These are phyloP conservation scores for Kwoniella newhampshirensis DNA, from an alignment of 768 basidiomycete genomes.

Conservation along the genomic window DNA sequence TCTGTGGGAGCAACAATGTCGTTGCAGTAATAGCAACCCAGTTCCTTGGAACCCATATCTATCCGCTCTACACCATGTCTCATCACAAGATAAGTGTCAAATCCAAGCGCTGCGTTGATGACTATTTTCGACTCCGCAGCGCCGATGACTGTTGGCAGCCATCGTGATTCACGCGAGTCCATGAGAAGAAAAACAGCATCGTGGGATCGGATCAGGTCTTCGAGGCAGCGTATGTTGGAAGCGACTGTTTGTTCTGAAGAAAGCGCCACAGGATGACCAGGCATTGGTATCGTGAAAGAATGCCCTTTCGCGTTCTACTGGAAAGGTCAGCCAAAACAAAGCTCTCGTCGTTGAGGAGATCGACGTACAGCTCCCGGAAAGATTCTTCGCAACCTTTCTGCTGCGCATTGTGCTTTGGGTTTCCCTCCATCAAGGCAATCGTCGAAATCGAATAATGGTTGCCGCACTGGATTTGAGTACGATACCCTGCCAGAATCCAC, in stretches of 20 bases:
- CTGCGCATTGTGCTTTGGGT: constrained; percentile 89
- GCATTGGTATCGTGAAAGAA: constrained; percentile 87
- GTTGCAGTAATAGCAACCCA: constrained; percentile 98
- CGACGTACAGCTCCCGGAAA: constrained; percentile 84
- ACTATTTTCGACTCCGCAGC: constrained; percentile 88
- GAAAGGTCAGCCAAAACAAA: background rate
- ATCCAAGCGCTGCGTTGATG: constrained; percentile 90
- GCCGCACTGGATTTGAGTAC: constrained; percentile 95
- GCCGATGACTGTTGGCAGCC: constrained; percentile 89
- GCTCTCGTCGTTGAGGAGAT: background rate
- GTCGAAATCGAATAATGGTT: constrained; percentile 92
- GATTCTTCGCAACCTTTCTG: constrained; percentile 77
- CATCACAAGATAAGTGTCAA: constrained; percentile 96
- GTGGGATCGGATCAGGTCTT: constrained; percentile 75
- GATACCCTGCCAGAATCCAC: constrained; percentile 89
- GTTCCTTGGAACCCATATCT: constrained; percentile 32
- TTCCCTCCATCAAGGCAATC: constrained; percentile 91
- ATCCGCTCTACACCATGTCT: constrained; percentile 68
- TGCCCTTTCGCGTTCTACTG: constrained; percentile 77
- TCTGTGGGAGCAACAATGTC: constrained; percentile 96
- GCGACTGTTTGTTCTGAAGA: constrained; percentile 60
- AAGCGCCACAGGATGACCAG: constrained; percentile 82
- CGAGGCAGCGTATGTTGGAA: constrained; percentile 68
- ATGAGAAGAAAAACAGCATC: constrained; percentile 91
- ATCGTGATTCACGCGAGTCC: constrained; percentile 97